phyloP scores from a whole-genome alignment of 345 rosid genomes.

The Firmiana major region DNA sequence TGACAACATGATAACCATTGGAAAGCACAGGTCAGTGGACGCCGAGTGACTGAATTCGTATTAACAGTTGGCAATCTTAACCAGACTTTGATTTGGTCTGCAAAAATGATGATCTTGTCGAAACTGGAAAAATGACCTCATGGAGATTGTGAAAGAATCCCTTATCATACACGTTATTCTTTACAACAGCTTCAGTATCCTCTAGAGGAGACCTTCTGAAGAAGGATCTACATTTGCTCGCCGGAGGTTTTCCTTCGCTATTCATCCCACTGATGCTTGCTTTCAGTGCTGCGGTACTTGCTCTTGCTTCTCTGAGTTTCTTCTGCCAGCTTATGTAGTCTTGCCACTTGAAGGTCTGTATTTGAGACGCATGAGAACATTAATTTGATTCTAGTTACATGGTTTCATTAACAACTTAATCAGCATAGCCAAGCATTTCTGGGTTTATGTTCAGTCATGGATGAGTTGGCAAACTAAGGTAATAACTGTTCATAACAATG shows the following conservation, averaged over 20 bases:
- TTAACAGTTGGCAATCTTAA: constrained; percentile 12
- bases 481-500: not conserved
- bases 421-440: not conserved
- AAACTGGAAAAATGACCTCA: constrained; percentile 62
- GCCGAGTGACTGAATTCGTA: not conserved
- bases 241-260: constrained; percentile 35
- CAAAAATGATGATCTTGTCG: constrained; percentile 46
- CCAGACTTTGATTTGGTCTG: constrained; percentile 36
- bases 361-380: constrained; percentile 7
- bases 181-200: constrained; percentile 34
- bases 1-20: not conserved
- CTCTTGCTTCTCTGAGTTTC: constrained; percentile 73
- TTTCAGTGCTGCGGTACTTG: constrained; percentile 60
- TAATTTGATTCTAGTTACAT: not conserved
- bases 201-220: constrained; percentile 55
- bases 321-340: constrained; percentile 72
- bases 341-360: constrained; percentile 89
- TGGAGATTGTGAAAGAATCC: constrained; percentile 51
- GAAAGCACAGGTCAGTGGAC: not conserved
- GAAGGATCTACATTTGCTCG: constrained; percentile 53
- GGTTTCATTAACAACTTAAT: not conserved
- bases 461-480: not conserved
- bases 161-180: constrained; percentile 57
- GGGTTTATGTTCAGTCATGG: not conserved
- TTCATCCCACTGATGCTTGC: constrained; percentile 43